Evolutionary conservation across 208 protist genomes (phyloP).

Genomic region (Acanthamoeba polyphaga): DNA sequence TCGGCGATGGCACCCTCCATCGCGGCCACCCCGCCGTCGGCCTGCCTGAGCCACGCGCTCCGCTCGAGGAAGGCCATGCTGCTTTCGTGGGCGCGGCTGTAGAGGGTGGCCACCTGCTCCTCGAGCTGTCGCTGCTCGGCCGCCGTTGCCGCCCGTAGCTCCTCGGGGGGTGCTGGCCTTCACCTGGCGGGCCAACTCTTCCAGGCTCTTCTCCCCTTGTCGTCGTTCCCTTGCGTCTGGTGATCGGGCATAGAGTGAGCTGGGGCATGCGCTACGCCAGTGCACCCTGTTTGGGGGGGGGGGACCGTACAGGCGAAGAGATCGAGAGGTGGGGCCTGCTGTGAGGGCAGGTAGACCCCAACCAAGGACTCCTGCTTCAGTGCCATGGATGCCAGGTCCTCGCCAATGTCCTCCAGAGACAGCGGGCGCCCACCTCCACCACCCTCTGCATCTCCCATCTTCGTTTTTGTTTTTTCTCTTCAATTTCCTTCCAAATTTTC

Average conservation of each 20-base stretch:
- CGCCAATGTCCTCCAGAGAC: conserved; percentile 18
- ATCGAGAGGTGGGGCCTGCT: not conserved
- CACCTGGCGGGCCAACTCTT: not conserved
- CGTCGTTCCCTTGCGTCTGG: not conserved
- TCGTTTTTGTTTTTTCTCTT: not conserved
- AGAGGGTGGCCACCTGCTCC: not conserved
- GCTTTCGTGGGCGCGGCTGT: conserved; percentile 3
- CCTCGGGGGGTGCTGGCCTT: not conserved
- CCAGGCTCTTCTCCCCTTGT: not conserved
- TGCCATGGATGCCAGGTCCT: not conserved
- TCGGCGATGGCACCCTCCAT: not conserved
- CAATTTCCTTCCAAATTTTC: not conserved
- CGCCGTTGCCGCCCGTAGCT: not conserved
- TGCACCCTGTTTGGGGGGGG: not conserved
- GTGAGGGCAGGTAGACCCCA: not conserved
- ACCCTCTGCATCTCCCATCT: not conserved
- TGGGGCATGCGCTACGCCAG: no score
- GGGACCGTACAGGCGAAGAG: not conserved
- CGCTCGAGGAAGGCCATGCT: conserved; percentile 5
- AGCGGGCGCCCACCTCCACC: not conserved
- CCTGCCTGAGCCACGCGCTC: not conserved
- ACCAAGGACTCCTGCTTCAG: not conserved
- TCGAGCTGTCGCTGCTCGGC: not conserved
- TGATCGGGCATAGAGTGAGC: not conserved
- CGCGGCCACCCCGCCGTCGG: not conserved